phyloP scores from a whole-genome alignment of 179 eudicot genomes.

The Beta macrorhiza region DNA sequence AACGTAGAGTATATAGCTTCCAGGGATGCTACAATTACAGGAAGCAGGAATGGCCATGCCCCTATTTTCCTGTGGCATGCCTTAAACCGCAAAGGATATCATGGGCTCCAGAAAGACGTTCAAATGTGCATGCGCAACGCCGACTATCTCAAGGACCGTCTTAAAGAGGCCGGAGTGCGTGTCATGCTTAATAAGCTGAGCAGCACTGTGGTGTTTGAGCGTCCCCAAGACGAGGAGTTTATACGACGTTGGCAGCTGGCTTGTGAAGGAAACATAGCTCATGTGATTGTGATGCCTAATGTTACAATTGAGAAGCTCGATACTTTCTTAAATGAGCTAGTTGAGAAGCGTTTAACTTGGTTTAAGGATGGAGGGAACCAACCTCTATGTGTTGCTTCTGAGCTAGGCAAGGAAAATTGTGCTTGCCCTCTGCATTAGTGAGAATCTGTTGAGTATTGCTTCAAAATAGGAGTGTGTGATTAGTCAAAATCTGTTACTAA shows the following conservation, averaged over 20 bases:
- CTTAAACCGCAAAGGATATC: constrained; percentile 62
- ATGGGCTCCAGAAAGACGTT: constrained; percentile 74
- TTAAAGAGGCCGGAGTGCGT: constrained; percentile 56
- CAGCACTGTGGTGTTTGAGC: constrained; percentile 78
- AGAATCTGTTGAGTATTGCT: neutral
- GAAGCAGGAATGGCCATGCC: constrained; percentile 77
- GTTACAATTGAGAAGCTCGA: constrained; percentile 63
- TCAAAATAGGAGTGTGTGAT: too few relatives aligned
- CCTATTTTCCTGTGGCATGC: constrained; percentile 82
- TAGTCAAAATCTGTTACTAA: too few relatives aligned
- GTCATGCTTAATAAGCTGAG: constrained; percentile 82
- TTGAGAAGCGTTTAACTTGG: constrained; percentile 52
- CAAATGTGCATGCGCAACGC: constrained; percentile 74
- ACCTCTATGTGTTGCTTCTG: constrained; percentile 67
- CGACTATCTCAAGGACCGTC: constrained; percentile 63
- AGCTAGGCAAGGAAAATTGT: constrained; percentile 56
- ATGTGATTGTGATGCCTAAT: constrained; percentile 72
- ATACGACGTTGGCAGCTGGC: constrained; percentile 72
- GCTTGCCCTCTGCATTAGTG: constrained; percentile 45
- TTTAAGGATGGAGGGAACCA: constrained; percentile 44
- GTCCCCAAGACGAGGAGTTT: constrained; percentile 66
- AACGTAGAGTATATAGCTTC: constrained; percentile 76
- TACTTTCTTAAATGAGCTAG: constrained; percentile 49
- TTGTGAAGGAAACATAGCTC: constrained; percentile 72
- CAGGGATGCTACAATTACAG: constrained; percentile 79